Percentiles rank a stretch among this genome's conserved stretches.
phyloP scores from a whole-genome alignment of 2,329 filamentous ascomycete genomes.

The Daldinia sp. region DNA sequence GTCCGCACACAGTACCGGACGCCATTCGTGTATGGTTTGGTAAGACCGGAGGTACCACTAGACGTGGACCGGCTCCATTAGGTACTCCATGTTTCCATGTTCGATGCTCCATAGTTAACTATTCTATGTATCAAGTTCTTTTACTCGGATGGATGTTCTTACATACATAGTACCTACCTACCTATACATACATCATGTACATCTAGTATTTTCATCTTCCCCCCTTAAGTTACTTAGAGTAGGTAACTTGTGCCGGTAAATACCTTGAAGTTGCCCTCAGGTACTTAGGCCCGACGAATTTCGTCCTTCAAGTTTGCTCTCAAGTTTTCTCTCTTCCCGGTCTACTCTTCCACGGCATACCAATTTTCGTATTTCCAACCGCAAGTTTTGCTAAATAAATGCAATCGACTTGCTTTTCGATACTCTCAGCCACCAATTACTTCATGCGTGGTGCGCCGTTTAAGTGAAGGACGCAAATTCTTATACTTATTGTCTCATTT shows the following conservation, averaged over 20 bases:
- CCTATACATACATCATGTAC: too few species aligned
- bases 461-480: slow-evolving; percentile 28
- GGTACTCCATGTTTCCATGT: not conserved
- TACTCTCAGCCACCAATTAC: slow-evolving; percentile 41
- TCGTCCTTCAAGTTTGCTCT: slow-evolving; percentile 19
- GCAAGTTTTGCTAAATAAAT: slow-evolving; percentile 34
- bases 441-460: slow-evolving; percentile 44
- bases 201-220: not conserved
- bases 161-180: too few species aligned
- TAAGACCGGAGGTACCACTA: not conserved
- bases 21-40: not conserved
- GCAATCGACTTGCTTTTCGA: slow-evolving; percentile 35
- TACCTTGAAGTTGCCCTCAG: slow-evolving; percentile 1
- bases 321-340: slow-evolving; percentile 14
- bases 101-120: too few species aligned
- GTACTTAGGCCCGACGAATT: slow-evolving; percentile 19
- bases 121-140: not conserved
- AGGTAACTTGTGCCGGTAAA: not conserved
- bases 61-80: slow-evolving; percentile 1
- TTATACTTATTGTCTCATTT: slow-evolving; percentile 30
- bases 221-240: not conserved
- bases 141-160: not conserved
- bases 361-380: slow-evolving; percentile 4
- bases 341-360: not conserved
- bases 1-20: not conserved